phyloP scores from a whole-genome alignment of 129 eudicot species.

The Flaveria brownii region DNA sequence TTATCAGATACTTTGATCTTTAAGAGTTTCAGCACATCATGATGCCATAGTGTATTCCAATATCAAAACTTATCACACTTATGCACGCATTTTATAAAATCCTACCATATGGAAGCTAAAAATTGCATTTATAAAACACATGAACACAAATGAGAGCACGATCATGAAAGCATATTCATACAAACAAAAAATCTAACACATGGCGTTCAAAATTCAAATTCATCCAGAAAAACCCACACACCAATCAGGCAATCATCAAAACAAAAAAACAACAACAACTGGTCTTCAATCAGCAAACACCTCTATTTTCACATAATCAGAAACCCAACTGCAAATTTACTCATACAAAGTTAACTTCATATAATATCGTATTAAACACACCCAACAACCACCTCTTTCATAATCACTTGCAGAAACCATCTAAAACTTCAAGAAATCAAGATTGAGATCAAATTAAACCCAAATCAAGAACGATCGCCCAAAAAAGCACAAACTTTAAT shows the following conservation, averaged over 20 bases:
- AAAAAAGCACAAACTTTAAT: conserved; percentile 11
- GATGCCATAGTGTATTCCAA: not conserved
- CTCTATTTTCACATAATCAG: conserved; percentile 15
- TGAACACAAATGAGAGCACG: not conserved
- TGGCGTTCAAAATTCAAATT: conserved; percentile 3
- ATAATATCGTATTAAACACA: not conserved
- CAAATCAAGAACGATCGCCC: conserved; percentile 31
- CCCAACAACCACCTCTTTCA: conserved; percentile 18
- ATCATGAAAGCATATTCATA: conserved; percentile 16
- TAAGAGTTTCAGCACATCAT: conserved; percentile 13
- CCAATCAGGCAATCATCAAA: conserved; percentile 1
- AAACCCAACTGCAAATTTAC: conserved; percentile 20
- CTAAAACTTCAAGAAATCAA: conserved; percentile 20
- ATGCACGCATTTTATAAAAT: not conserved
- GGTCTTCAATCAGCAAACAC: conserved; percentile 25
- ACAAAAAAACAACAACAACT: conserved; percentile 17
- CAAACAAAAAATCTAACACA: conserved; percentile 21
- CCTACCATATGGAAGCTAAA: not conserved
- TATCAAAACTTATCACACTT: not conserved
- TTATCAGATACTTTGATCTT: not conserved
- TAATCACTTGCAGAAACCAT: conserved; percentile 24
- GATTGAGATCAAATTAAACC: not conserved
- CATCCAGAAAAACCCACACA: conserved; percentile 3
- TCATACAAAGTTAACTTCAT: conserved; percentile 5
- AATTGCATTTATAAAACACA: conserved; percentile 8